phyloP scores from a whole-genome alignment of 345 rosid species.

The Salix dunnii region DNA sequence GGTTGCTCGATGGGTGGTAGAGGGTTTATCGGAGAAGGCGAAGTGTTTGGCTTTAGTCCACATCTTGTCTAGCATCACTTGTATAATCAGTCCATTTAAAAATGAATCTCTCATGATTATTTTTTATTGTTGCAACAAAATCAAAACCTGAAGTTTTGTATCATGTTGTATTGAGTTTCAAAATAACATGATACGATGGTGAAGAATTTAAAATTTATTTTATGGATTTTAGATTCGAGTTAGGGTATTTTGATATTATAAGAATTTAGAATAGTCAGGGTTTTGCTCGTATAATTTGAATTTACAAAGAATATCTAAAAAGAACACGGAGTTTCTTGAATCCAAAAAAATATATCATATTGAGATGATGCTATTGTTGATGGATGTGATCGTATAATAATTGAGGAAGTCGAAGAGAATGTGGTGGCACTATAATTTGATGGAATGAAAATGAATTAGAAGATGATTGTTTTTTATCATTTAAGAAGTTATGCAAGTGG shows the following conservation, averaged over 20 bases:
- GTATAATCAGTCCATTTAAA: constrained; percentile 68
- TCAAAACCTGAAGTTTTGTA: neutral
- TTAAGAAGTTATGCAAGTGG: constrained; percentile 45
- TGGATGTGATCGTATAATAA: constrained; percentile 43
- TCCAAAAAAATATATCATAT: too few species aligned
- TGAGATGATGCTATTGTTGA: neutral
- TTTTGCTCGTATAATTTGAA: fast-evolving
- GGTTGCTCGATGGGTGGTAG: constrained; percentile 73
- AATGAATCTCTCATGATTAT: neutral
- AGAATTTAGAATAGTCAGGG: fast-evolving
- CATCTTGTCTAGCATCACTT: constrained; percentile 60
- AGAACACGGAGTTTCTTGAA: too few species aligned
- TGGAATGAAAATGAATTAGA: constrained; percentile 36
- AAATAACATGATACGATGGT: too few species aligned
- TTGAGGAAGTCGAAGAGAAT: constrained; percentile 27
- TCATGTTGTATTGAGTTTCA: neutral
- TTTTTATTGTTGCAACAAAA: neutral
- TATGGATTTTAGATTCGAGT: too few species aligned
- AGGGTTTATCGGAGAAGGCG: constrained; percentile 45
- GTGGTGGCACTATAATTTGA: constrained; percentile 58
- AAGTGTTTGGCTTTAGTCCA: constrained; percentile 67
- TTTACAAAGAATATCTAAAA: too few species aligned
- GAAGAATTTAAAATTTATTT: too few species aligned
- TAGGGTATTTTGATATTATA: fast-evolving
- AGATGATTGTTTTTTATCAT: constrained; percentile 47